Conservation (phyloP, 1,284 basidiomycete species). For the Fereydounia khargensis region DNA sequence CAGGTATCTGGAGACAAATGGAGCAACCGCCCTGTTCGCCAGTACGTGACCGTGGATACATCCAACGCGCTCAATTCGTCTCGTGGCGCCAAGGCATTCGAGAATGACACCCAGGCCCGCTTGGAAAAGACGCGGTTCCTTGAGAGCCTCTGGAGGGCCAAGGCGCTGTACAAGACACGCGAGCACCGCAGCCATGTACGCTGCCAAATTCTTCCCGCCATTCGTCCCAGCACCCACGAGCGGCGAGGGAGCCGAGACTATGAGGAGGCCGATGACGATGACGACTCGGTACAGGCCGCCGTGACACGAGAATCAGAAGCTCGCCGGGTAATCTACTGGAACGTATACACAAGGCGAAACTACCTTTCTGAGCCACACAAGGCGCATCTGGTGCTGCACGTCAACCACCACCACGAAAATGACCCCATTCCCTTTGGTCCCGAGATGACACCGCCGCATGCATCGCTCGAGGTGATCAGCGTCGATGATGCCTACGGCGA, state of each 20-base stretch:
- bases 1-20: slow-evolving; percentile 41
- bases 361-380: slow-evolving; percentile 26
- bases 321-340: slow-evolving; percentile 43
- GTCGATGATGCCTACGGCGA: slow-evolving; percentile 37
- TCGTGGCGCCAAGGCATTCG: slow-evolving; percentile 5
- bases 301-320: slow-evolving; percentile 10
- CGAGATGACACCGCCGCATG: slow-evolving; percentile 31
- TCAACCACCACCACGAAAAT: slow-evolving; percentile 6
- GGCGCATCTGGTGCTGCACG: slow-evolving; percentile 24
- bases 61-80: slow-evolving; percentile 3
- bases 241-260: background rate
- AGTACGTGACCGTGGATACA: slow-evolving; percentile 38
- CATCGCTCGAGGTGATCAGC: slow-evolving; percentile 23
- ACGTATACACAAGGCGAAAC: slow-evolving; percentile 24
- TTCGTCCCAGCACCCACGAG: slow-evolving; percentile 1
- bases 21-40: slow-evolving; percentile 32
- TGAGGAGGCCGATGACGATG: background rate
- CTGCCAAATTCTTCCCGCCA: slow-evolving; percentile 22
- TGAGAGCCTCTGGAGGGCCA: slow-evolving; percentile 51
- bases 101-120: slow-evolving; percentile 28
- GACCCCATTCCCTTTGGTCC: slow-evolving; percentile 24
- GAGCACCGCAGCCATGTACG: slow-evolving; percentile 35
- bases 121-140: slow-evolving; percentile 51
- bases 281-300: background rate
- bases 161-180: slow-evolving; percentile 44